A percentile compares a stretch with the other conserved stretches of the same genome.
Evolutionary conservation across 495 filamentous ascomycete species (phyloP).

Genomic region (Aspergillus wentii): DNA sequence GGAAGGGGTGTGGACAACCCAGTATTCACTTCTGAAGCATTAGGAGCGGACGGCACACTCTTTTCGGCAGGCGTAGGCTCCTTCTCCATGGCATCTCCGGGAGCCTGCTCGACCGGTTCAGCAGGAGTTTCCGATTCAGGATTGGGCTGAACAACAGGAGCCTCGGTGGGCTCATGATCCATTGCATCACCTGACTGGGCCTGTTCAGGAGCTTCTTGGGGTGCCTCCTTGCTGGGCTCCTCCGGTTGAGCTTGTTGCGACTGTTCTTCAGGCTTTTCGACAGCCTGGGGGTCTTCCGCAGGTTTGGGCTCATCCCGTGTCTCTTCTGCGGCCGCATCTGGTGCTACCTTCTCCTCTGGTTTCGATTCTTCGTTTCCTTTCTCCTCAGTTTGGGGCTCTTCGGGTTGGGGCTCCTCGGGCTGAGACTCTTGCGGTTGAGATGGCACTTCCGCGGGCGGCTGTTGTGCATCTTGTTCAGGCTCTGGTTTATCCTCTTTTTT

Average conservation of each 20-base stretch:
- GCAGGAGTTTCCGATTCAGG: slow-evolving; percentile 9
- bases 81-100: slow-evolving; percentile 7
- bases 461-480: slow-evolving; percentile 3
- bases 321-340: not conserved
- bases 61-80: slow-evolving; percentile 11
- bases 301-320: not conserved
- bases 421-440: slow-evolving; percentile 5
- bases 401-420: slow-evolving; percentile 11
- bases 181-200: not conserved
- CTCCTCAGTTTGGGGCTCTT: slow-evolving; percentile 11
- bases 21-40: slow-evolving; percentile 22
- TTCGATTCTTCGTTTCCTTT: slow-evolving; percentile 4
- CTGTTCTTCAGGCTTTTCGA: slow-evolving; percentile 5
- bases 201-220: not conserved
- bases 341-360: slow-evolving; percentile 6
- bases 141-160: slow-evolving; percentile 1
- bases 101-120: slow-evolving; percentile 20
- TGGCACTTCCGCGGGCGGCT: not conserved
- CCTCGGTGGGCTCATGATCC: not conserved
- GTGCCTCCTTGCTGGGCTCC: not conserved
- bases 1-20: slow-evolving; percentile 31
- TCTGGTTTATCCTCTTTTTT: slow-evolving; percentile 10
- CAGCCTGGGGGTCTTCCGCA: not conserved
- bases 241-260: not conserved
- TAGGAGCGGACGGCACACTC: slow-evolving; percentile 6